Evolutionary conservation across 2,329 filamentous ascomycete genomes (phyloP), one percentile per base, ranked within the genome.

Genomic region (Fusarium pseudonygamai): DNA sequence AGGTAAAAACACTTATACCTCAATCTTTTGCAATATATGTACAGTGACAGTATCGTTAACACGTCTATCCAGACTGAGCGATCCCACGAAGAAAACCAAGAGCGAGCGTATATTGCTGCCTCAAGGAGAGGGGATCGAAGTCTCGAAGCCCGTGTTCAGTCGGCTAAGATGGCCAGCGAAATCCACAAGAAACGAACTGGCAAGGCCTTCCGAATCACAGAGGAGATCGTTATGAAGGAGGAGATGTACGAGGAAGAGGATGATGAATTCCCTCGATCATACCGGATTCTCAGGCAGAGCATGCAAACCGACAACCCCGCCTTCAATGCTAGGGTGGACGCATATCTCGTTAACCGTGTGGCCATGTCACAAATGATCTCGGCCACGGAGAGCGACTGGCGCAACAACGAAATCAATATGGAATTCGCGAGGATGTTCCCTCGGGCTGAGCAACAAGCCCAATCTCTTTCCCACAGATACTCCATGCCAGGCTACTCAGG

Each of bases 201-300:
- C 43, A 93, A 94, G 75, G 90, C 89, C 5, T 87, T 98, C 67
- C 91, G 91, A 75, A 93, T 98, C 65, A 95, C 92, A 32, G 93
- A 95, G 81, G 89, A 96, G 78, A 95, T 96, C 32, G 95, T 97
- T 18, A 86, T 93, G 75, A 95, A 94, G 71, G 95, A 97, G 80
- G 94, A 97, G 80, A 97, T 97, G 94, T 98, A 98, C 79, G 95
- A 97, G 78, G 95, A 97, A 81, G 93, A 97, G 78, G 95, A 97
- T 60, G 93, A 97, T 75, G 93, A 95, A 64, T 80, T 93, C 30
- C 91, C 92, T 2, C 87, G 90, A 68, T 89, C 90, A 60, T 93
- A 91, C 78, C 87, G 90, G 65, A 85, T 90, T 20, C 83, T 94
- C 37, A 89, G 89, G 20, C 86, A 89, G 7, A 88, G 91, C 75